Conservation (phyloP, 1,284 basidiomycete genomes). For the Papiliotrema terrestris region DNA sequence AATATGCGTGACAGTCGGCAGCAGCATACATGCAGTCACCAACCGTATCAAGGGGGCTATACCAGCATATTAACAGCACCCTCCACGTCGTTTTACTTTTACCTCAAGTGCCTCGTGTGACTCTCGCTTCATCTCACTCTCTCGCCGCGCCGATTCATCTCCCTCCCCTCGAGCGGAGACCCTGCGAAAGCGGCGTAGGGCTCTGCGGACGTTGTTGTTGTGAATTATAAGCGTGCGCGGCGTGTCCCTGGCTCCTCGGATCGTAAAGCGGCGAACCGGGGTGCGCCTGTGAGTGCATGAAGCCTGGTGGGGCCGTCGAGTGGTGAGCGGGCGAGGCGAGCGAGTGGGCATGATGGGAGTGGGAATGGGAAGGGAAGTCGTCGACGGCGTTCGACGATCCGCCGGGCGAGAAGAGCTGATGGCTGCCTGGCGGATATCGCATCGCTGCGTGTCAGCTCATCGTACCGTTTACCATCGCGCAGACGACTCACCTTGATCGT, state of each 20-base stretch:
- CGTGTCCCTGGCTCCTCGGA: neutral
- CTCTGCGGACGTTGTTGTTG: conserved; percentile 1
- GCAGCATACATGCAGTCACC: too few species aligned
- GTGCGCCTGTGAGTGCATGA: neutral
- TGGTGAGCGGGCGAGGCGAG: neutral
- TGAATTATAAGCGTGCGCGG: too few species aligned
- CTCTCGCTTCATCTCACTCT: too few species aligned
- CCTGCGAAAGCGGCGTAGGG: conserved; percentile 4
- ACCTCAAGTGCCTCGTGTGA: too few species aligned
- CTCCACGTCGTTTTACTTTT: too few species aligned
- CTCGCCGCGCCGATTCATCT: too few species aligned
- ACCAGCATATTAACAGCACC: neutral
- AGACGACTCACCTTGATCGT: conserved; percentile 6
- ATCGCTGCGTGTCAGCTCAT: neutral
- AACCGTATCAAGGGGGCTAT: neutral
- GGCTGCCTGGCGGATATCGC: neutral
- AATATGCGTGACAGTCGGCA: too few species aligned
- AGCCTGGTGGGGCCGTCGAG: neutral
- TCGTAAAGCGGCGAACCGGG: neutral
- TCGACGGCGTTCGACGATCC: conserved; percentile 1
- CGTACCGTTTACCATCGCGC: neutral
- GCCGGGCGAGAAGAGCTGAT: conserved; percentile 12
- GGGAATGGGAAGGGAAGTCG: conserved; percentile 1
- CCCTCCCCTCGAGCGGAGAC: neutral
- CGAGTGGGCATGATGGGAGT: neutral